Conservation (phyloP, 2,329 filamentous ascomycete genomes). For the Ceratocystis destructans region DNA sequence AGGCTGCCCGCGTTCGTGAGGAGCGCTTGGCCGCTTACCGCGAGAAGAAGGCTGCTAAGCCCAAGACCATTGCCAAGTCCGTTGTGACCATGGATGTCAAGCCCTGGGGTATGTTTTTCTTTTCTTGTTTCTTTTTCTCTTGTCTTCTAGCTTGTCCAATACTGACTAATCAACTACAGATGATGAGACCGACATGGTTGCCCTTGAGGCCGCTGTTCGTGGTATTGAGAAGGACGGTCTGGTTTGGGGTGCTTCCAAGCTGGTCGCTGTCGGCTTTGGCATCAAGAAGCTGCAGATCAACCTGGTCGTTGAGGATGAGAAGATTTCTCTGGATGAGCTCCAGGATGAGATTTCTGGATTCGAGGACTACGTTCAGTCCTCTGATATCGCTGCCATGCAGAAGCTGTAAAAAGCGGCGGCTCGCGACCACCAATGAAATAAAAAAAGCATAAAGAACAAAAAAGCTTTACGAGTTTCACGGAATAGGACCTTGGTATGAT, state of each 20-base stretch:
- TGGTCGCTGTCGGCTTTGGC: constrained; percentile 85
- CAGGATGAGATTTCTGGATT: constrained; percentile 68
- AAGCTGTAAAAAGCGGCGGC: constrained; percentile 64
- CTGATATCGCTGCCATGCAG: constrained; percentile 81
- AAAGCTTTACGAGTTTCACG: constrained; percentile 14
- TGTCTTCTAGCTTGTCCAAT: constrained; percentile 9
- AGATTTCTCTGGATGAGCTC: constrained; percentile 66
- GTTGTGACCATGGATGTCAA: constrained; percentile 93
- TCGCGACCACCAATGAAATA: constrained; percentile 15
- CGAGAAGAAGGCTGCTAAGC: constrained; percentile 92
- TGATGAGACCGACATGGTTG: constrained; percentile 84
- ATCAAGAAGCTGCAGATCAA: constrained; percentile 99
- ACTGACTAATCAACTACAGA: constrained; percentile 36
- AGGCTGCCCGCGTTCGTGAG: constrained; percentile 71
- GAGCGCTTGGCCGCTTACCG: constrained; percentile 86
- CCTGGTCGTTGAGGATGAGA: constrained; percentile 74
- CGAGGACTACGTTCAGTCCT: constrained; percentile 94
- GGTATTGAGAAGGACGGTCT: constrained; percentile 84
- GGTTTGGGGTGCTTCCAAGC: constrained; percentile 84
- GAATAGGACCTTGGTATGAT: constrained; percentile 1
- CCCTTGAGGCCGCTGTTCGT: constrained; percentile 68
- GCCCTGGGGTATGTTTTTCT: constrained; percentile 79
- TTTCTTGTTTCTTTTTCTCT: constrained; percentile 3
- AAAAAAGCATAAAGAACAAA: constrained; percentile 16
- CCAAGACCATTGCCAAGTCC: constrained; percentile 88